Evolutionary conservation across 257 asterid species (phyloP).

Genomic region (Scutellaria barbata): DNA sequence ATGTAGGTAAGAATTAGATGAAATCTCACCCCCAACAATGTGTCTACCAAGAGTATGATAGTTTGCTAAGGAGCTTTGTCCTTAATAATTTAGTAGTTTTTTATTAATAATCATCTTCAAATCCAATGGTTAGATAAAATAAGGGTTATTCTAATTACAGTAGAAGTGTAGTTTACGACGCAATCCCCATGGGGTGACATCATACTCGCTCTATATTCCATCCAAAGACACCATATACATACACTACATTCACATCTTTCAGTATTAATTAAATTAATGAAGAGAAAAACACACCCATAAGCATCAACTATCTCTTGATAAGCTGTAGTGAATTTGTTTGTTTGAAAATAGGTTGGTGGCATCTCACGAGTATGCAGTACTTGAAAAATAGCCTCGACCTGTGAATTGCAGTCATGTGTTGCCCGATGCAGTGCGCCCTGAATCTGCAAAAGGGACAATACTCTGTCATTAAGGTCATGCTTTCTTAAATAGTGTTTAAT

Average conservation of each 20-base stretch:
- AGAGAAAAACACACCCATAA: constrained; percentile 77
- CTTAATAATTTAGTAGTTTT: background rate
- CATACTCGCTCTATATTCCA: too few species aligned
- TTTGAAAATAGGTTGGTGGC: constrained; percentile 91
- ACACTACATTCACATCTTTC: background rate
- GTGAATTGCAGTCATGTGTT: constrained; percentile 81
- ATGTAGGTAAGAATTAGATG: background rate
- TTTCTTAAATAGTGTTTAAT: constrained; percentile 17
- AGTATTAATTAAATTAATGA: constrained; percentile 14
- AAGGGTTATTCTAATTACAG: background rate
- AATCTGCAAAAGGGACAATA: constrained; percentile 53
- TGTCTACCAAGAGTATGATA: background rate
- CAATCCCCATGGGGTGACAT: background rate
- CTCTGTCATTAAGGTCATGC: constrained; percentile 13
- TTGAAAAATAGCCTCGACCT: constrained; percentile 91
- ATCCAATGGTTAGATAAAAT: background rate
- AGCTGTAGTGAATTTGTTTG: constrained; percentile 90
- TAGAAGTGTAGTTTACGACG: background rate
- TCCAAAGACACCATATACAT: background rate
- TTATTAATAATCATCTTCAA: background rate
- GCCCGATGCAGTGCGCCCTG: constrained; percentile 85
- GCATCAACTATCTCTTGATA: constrained; percentile 97
- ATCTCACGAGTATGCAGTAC: constrained; percentile 86
- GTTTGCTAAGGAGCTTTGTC: background rate
- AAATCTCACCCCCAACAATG: background rate